A percentile compares a stretch with the other conserved stretches of the same genome.
phyloP scores from a whole-genome alignment of 1,284 basidiomycete genomes.

The Cutaneotrichosporon sp. region DNA sequence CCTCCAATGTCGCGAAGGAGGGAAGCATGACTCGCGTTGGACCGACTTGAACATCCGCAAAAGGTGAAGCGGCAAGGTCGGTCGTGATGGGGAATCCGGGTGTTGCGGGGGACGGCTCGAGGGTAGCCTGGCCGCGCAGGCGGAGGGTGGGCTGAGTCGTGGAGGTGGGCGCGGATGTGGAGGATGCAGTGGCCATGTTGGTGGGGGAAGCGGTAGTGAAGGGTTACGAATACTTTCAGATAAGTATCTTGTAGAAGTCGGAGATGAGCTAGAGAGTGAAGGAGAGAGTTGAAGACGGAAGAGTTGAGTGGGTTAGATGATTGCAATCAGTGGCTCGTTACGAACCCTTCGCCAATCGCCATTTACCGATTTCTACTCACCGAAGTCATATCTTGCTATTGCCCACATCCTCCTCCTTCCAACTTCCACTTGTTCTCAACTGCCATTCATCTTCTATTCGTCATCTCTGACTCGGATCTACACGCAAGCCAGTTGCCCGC shows the following conservation, averaged over 20 bases:
- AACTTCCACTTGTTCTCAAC: background rate
- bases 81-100: constrained; percentile 35
- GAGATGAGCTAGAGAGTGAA: background rate
- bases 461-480: background rate
- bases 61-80: constrained; percentile 35
- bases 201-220: background rate
- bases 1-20: constrained; percentile 31
- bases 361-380: background rate
- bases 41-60: constrained; percentile 38
- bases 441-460: background rate
- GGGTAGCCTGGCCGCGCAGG: constrained; percentile 15
- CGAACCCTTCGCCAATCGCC: background rate
- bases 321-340: constrained; percentile 1
- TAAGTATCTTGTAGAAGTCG: background rate
- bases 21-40: constrained; percentile 40
- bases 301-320: background rate
- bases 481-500: background rate
- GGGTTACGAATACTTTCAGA: background rate
- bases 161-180: constrained; percentile 11
- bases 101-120: constrained; percentile 16
- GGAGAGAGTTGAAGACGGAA: background rate
- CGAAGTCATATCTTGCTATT: constrained; percentile 1
- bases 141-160: constrained; percentile 17
- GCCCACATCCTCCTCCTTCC: background rate
- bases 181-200: constrained; percentile 5